Base-by-base conservation (phyloP, 2,329 filamentous ascomycete species). In the Chaetoscypha palmicola region DNA sequence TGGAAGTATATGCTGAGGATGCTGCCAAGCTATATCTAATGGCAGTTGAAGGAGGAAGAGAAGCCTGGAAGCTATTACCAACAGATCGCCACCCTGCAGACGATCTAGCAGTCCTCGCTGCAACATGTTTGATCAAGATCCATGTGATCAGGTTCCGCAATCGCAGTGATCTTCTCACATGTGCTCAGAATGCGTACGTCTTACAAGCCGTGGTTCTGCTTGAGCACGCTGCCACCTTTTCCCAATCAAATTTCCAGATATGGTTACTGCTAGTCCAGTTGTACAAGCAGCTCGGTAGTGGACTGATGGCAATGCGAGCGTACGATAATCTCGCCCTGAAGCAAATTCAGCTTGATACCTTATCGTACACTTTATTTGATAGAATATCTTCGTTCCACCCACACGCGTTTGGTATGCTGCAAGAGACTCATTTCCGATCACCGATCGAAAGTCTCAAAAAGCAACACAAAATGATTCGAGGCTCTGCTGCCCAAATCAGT, bases 331-430 rank as follows among this genome's bases (percentile, higher is more conserved):
- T 68, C 17, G 56, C 56, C 32, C 55, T 66, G 38, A 68, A 68
- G 41, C 62, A 67, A 45, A 60, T 68, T 30, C 66, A 68, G 47
- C 56, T 62, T 24, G 64, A 66, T 47, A 67, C 66, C 2, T 43
- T 68, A 38, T 61, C 63, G 5, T 65, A 66, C 38, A 59, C 56
- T 19, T 42, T 67, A 1, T 58, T 67, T 30, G 63, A 66, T 37
- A 55, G 66, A 30, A 61, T 67, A 31, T 66, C 65, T 7, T 60
- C 58, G 5, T 51, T 66, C 5, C 64, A 66, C 48, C 66, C 66
- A 5, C 61, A 61, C 35, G 48, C 52, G 5, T 60, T 60, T 35
- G 41, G 20, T 12, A 45, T 52, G 24, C 30, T 49, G 12, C 41
- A 49, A 2, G 51, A 54, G n/a, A 41, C 47, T 2, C 33, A 53